Base-by-base conservation (phyloP, 495 filamentous ascomycete genomes). In the Baudoinia panamericana region DNA sequence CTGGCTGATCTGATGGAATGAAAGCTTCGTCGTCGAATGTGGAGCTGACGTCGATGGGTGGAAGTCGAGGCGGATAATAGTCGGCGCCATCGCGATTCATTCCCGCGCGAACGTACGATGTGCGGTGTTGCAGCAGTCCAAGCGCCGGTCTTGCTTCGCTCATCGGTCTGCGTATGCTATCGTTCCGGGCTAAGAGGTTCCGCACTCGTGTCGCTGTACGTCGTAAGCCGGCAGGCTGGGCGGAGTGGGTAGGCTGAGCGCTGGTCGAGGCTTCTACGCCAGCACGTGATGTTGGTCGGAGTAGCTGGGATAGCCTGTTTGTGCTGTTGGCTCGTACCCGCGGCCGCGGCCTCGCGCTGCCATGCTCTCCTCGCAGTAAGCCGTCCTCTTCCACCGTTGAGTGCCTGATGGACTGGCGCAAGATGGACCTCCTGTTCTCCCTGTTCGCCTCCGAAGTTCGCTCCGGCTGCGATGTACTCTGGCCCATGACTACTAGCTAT, bases 31-130 rank as follows among this genome's bases (percentile, higher is more conserved):
- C 13, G 22, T 51, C 48, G 43, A 51, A 51, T 7, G 48, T 46
- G 20, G 48, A 51, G 48, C 30, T 46, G 36, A 51, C 25, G 23
- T 51, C 48, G 19, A 51, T 51, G 12, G 48, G 46, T 10, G 48
- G 48, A 23, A 51, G 43, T 5, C 48, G 42, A 0, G 48, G 48
- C 20, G 42, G 46, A 28, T 41, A 42, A 21, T 51, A 51, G 32
- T 50, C 46, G 12, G 18, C 38, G 13, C 32, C 41, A 16, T 50
- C 30, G 22, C 46, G 20, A 19, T 41, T 39, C 46, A 51, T 46
- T 30, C 42, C 48, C 17, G 42, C 18, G 13, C 37, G 41, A 2
- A 46, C 42, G 31, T 46, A 37, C 8, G 48, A 45, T 4, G 48
- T 36, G 32, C 48, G 48, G 20, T 41, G 43, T 22, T 51, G 48